phyloP scores from a whole-genome alignment of 2,329 filamentous ascomycete species.

The Dothiorella sarmentorum region DNA sequence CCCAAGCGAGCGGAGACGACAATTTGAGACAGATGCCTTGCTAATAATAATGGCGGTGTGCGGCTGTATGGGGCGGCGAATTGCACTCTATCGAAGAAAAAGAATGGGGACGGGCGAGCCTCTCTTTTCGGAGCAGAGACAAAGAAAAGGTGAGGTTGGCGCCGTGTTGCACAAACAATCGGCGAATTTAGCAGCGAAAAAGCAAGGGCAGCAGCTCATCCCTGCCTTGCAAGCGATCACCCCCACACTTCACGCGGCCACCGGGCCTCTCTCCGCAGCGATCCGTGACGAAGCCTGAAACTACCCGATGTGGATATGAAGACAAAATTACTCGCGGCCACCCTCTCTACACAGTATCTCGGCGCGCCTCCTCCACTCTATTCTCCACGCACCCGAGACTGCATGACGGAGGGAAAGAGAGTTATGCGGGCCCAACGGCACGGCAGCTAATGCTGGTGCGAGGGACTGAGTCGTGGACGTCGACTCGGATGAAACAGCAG shows the following conservation, averaged over 20 bases:
- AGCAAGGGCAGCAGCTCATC: not conserved
- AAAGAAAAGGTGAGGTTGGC: conserved; percentile 1
- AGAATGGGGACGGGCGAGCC: not conserved
- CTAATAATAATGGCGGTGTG: conserved; percentile 8
- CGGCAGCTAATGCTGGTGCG: conserved; percentile 1
- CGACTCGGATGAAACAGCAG: conserved; percentile 9
- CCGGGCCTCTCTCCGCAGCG: no score
- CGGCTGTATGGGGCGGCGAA: not conserved
- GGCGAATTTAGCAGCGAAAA: conserved; percentile 12
- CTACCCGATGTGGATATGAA: conserved; percentile 4
- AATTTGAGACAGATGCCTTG: conserved; percentile 7
- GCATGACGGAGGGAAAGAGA: not conserved
- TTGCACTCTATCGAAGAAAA: not conserved
- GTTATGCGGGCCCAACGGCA: not conserved
- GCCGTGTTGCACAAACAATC: conserved; percentile 5
- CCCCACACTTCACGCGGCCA: conserved; percentile 3
- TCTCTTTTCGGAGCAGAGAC: not conserved
- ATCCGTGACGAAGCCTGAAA: no score
- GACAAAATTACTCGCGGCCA: conserved; percentile 6
- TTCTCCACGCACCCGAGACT: conserved; percentile 8
- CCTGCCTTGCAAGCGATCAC: conserved; percentile 8
- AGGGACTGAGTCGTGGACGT: conserved; percentile 2
- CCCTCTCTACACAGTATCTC: no score
- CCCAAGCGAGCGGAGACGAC: not conserved
- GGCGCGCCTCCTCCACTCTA: conserved; percentile 1